Evolutionary conservation across 75 land plant species (phyloP), one percentile per base, ranked within the genome.

Genomic region (Sequoiadendron giganteum): DNA sequence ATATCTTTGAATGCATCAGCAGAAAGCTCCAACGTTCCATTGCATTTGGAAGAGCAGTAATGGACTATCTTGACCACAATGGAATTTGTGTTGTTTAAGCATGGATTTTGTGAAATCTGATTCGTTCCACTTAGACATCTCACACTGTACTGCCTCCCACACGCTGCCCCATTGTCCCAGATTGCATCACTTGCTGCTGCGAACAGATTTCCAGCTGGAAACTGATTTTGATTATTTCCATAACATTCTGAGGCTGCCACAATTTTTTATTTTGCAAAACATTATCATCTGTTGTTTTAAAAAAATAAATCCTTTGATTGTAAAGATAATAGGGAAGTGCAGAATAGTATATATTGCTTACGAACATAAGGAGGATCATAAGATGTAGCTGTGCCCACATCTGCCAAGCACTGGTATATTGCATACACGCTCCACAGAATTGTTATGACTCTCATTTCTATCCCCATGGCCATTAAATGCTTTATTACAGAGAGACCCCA

Each of bases 101-200:
- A 85, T 70, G 32, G 52, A 68, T 68, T 68, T 14, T 52, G 55
- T 52, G 55, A 52, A 0, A 28, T 68, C n/a, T 68, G n/a, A 25
- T 54, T 78, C 15, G 32, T 36, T 1, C 91, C 91, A 85, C 91
- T 90, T 49, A 85, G 45, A 88, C 94, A 93, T 38, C 90, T 87
- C 38, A 93, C 72, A 28, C 88, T 80, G 83, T 90, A 93, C 15
- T 58, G 43, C 42, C 87, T 36, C 40, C 94, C 94, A 56, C 94
- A 93, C 0, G 91, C 89, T 5, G 92, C 90, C 2, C 90, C 90
- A 47, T 86, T 86, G 75, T 93, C 85, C 90, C 86, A 93, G 42
- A 90, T 38, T 21, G 82, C 91, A 19, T 84, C 76, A 54, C 91
- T 90, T 16, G 87, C 94, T 18, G 87, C 83, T 18, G 89, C 94